Base-by-base conservation (phyloP, 75 land plant species). In the Selaginella tamariscina region DNA sequence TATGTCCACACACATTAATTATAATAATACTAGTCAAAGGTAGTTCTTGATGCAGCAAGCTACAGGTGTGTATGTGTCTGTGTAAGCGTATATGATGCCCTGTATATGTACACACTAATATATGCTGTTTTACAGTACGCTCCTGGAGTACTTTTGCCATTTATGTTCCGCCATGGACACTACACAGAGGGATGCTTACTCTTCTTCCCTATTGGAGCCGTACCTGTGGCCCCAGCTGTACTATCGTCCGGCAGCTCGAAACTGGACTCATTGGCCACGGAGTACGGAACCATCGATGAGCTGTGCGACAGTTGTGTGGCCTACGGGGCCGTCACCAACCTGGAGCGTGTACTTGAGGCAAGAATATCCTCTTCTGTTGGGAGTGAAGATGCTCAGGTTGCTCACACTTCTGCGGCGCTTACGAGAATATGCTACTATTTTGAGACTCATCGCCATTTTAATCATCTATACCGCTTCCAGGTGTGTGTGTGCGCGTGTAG, bases 201-300 rank as follows among this genome's bases (percentile, higher is more conserved):
- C 56, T 95, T 95, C 74, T 90, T 95, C 74, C 99, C 96, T 69
- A 65, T 78, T 20, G 74, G 80, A 74, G 55, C 73, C 44, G 54
- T 82, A 32, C 95, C 94, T 64, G 56, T 71, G 22, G 78, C 80
- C 31, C 81, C 83, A 68, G 80, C 68, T 39, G 39, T 80, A 22
- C 56, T 87, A 64, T 74, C 88, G n/a, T 77, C 94, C 21, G 78
- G 87, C 21, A 81, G 87, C 64, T 92, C 87, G 77, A 80, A 79
- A 44, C 60, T 80, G 13, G 98, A 90, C 75, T 71, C 82, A 62
- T 75, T 91, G 65, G 85, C 86, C 63, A 95, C 87, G 62, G 99
- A 95, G 49, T 91, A 87, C 80, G 99, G 99, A 56, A 79, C 99
- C 32, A 78, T 95, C 65, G 99, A 95, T 74, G 97, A 95, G 23